Conservation (phyloP, 2,329 filamentous ascomycete species). For the Pestalotiopsis sp. region DNA sequence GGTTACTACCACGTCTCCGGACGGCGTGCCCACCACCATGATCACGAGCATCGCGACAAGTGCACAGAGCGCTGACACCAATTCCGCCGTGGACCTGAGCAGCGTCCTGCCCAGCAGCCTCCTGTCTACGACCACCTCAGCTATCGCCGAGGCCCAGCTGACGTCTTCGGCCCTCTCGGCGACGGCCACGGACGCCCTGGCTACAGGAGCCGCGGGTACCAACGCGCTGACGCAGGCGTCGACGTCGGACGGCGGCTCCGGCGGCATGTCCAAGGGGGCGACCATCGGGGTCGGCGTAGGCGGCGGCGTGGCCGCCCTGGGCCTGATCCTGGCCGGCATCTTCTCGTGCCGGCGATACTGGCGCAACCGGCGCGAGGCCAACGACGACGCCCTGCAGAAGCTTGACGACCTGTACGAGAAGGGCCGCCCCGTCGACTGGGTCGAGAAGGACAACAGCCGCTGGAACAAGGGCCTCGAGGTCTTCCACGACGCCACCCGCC, state of each 20-base stretch:
- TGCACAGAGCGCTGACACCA: not conserved
- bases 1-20: not conserved
- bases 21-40: not conserved
- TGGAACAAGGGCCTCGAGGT: conserved; percentile 32
- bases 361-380: conserved; percentile 29
- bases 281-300: conserved; percentile 28
- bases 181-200: not conserved
- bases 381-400: conserved; percentile 25
- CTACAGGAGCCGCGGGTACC: not conserved
- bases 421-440: conserved; percentile 24
- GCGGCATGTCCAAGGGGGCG: conserved; percentile 22
- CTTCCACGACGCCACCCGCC: conserved; percentile 21
- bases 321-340: conserved; percentile 23
- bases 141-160: not conserved
- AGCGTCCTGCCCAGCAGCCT: conserved; percentile 4
- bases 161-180: not conserved
- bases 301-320: conserved; percentile 27
- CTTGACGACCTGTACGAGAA: conserved; percentile 31
- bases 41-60: not conserved
- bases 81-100: not conserved
- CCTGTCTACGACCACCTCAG: not conserved
- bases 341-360: conserved; percentile 30
- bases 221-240: not conserved
- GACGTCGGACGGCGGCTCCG: not conserved
- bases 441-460: conserved; percentile 24